Evolutionary conservation across 192 early-diverging fungal species (phyloP), one percentile per base, ranked within the genome.

Genomic region (Dissophora ornata): DNA sequence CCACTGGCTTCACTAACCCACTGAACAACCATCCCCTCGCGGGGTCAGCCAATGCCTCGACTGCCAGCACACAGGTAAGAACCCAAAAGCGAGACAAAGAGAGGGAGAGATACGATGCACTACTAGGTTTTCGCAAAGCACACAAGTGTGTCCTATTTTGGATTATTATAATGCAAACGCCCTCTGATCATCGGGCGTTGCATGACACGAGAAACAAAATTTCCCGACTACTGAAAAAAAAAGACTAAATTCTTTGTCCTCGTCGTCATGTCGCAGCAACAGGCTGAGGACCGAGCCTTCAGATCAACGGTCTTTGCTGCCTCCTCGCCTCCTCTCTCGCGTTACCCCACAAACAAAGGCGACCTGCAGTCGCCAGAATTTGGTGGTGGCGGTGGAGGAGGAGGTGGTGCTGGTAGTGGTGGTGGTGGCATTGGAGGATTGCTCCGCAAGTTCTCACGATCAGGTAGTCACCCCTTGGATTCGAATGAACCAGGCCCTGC

Each of bases 1-100:
- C 71, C 0, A 29, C 34, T 21, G 41, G 51, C 44, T 75, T 75
- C 32, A 67, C 61, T 0, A 71, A 71, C 30, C 69, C 69, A 8
- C 32, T 71, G 36, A 71, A 18, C 24, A 40, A 46, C n/a, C 50
- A 34, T n/a, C 42, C 40, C 13, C 16, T 33, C 29, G 36, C 45
- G 9, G 22, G n/a, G n/a, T n/a, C 40, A 16, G 15, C 15, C 6
- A 33, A 32, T 46, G n/a, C n/a, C n/a, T 38, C 36, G 7, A 19
- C 51, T 4, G 16, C 38, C 38, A n/a, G 25, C 19, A 3, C 34
- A 21, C 49, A 52, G 38, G 62, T 45, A 54, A 65, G 32, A 3
- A 42, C 5, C 2, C 5, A 29, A 21, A 34, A 34, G 22, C n/a
- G 44, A 10, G 26, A 28, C 3, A 29, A 25, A 58, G 8, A 46